Percentiles rank a stretch among this genome's conserved stretches.
These are phyloP conservation scores for Onygenales sp. DNA, from an alignment of 2,329 filamentous ascomycete genomes.

Conservation along the genomic window DNA sequence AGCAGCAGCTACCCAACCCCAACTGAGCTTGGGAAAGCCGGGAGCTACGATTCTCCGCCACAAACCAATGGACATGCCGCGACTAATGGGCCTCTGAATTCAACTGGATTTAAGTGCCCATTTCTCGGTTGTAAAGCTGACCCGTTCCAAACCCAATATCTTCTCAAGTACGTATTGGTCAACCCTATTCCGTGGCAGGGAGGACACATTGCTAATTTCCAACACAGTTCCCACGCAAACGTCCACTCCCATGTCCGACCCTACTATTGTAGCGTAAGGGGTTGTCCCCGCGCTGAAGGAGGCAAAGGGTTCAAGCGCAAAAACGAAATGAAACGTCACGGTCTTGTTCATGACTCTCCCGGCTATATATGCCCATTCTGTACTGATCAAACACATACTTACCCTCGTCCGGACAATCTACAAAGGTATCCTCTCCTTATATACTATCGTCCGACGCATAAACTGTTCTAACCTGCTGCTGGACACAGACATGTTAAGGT, in stretches of 20 bases:
- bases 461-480: background rate
- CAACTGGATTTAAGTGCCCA: constrained; percentile 42
- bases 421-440: constrained; percentile 57
- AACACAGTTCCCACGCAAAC: constrained; percentile 41
- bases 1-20: constrained; percentile 31
- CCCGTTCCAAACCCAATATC: constrained; percentile 56
- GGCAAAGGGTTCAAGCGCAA: constrained; percentile 60
- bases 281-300: constrained; percentile 50
- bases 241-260: constrained; percentile 55
- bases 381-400: constrained; percentile 84
- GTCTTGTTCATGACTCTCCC: constrained; percentile 85
- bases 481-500: constrained; percentile 71
- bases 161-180: constrained; percentile 45
- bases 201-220: constrained; percentile 4
- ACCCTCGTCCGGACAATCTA: constrained; percentile 89
- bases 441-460: constrained; percentile 2
- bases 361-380: constrained; percentile 97
- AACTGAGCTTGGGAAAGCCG: constrained; percentile 19
- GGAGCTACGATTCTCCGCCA: constrained; percentile 1
- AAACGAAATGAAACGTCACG: constrained; percentile 65
- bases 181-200: background rate
- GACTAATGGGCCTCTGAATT: constrained; percentile 16
- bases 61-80: background rate
- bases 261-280: constrained; percentile 52
- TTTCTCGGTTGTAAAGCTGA: constrained; percentile 47